phyloP scores from a whole-genome alignment of 179 eudicot species.

The Heliamphora pulchella region DNA sequence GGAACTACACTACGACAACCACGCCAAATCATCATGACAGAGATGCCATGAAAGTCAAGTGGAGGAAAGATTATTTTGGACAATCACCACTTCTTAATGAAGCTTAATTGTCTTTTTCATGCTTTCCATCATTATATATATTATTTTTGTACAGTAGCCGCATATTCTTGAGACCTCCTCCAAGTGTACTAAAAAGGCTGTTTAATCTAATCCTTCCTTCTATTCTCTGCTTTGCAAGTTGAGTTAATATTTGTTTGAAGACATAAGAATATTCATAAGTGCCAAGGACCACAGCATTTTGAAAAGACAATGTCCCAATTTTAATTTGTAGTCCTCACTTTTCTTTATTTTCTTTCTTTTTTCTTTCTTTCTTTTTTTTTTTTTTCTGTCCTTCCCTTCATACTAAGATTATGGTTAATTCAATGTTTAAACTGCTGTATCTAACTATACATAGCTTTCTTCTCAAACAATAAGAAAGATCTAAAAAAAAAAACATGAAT shows the following conservation, averaged over 20 bases:
- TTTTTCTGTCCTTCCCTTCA: too few relatives aligned
- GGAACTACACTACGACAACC: neutral
- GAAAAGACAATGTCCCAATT: constrained; percentile 8
- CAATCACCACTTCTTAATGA: constrained; percentile 5
- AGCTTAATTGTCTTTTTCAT: constrained; percentile 13
- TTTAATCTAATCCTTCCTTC: constrained; percentile 5
- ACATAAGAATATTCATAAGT: neutral
- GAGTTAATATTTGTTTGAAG: neutral
- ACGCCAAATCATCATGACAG: constrained; percentile 13
- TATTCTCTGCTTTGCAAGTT: constrained; percentile 13
- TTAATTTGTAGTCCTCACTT: constrained; percentile 14
- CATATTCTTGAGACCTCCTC: constrained; percentile 28
- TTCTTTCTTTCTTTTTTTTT: too few relatives aligned
- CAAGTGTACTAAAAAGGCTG: constrained; percentile 10
- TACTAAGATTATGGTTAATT: too few relatives aligned
- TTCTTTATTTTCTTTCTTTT: too few relatives aligned
- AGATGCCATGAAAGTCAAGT: neutral
- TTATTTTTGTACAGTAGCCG: constrained; percentile 18
- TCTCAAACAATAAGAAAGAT: too few relatives aligned
- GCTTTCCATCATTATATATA: constrained; percentile 12
- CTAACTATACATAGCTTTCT: too few relatives aligned
- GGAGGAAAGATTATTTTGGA: constrained; percentile 1
- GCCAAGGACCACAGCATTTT: constrained; percentile 27
- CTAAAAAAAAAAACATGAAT: too few relatives aligned
- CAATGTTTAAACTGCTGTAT: too few relatives aligned